Percentiles rank a stretch among this genome's conserved stretches.
These are phyloP conservation scores for Sparassis latifolia DNA, from an alignment of 1,284 basidiomycete genomes.

Conservation along the genomic window DNA sequence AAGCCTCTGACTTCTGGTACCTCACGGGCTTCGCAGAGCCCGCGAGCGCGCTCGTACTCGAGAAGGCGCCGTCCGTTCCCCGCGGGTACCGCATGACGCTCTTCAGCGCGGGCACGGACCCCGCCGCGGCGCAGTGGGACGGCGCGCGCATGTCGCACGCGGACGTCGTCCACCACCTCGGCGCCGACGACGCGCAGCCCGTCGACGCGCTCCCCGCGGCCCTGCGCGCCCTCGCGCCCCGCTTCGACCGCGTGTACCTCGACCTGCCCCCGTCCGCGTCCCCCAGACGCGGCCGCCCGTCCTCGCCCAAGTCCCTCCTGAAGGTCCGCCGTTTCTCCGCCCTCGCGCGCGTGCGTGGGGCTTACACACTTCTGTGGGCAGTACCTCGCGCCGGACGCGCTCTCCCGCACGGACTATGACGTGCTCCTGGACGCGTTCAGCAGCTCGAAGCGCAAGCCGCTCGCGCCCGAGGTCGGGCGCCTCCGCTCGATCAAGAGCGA, in stretches of 20 bases:
- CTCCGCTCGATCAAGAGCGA: constrained; percentile 67
- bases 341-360: neutral
- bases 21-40: constrained; percentile 94
- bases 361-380: constrained; percentile 14
- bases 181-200: constrained; percentile 66
- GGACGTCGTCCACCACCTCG: constrained; percentile 60
- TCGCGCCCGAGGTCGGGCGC: constrained; percentile 55
- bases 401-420: constrained; percentile 41
- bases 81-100: constrained; percentile 86
- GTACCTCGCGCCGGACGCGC: constrained; percentile 35
- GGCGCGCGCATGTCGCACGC: constrained; percentile 55
- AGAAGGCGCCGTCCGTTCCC: constrained; percentile 57
- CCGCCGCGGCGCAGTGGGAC: constrained; percentile 86
- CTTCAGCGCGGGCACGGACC: constrained; percentile 78
- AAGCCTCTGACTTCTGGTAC: constrained; percentile 92
- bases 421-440: constrained; percentile 46
- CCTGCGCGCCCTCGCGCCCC: constrained; percentile 38
- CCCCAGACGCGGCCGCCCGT: constrained; percentile 8
- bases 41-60: constrained; percentile 81
- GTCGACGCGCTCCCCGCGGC: constrained; percentile 48
- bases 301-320: constrained; percentile 34
- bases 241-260: constrained; percentile 35
- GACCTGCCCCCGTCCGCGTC: constrained; percentile 22
- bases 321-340: constrained; percentile 11
- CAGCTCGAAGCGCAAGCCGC: constrained; percentile 38